Conservation (phyloP, 2,329 filamentous ascomycete genomes). For the Cyclaneusma minus region DNA sequence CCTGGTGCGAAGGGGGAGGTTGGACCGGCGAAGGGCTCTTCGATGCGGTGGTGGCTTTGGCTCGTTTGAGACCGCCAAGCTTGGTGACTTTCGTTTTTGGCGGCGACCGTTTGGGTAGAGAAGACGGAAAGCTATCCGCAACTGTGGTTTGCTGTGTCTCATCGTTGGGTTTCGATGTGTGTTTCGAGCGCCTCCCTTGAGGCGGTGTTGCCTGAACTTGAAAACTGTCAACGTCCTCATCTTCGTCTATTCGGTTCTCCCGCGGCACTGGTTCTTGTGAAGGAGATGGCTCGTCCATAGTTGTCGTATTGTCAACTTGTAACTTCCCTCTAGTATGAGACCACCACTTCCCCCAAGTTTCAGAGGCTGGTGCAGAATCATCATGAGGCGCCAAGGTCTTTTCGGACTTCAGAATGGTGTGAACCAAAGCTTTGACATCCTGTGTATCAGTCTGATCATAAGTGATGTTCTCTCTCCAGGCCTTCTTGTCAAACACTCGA, state of each 20-base stretch:
- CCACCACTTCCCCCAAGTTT: too few species aligned
- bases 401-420: too few species aligned
- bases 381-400: too few species aligned
- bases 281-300: too few species aligned
- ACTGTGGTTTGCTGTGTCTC: conserved; percentile 11
- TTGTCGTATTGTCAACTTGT: too few species aligned
- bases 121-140: conserved; percentile 12
- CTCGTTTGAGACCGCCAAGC: conserved; percentile 4
- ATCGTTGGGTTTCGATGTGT: conserved; percentile 1
- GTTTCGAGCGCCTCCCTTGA: conserved; percentile 2
- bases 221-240: conserved; percentile 14
- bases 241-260: too few species aligned
- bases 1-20: background rate
- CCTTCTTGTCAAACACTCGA: conserved; percentile 24
- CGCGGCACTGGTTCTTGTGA: too few species aligned
- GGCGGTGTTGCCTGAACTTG: conserved; percentile 17
- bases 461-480: conserved; percentile 10
- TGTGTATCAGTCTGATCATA: too few species aligned
- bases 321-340: too few species aligned
- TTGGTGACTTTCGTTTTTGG: conserved; percentile 5
- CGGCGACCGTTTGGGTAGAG: conserved; percentile 5
- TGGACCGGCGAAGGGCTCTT: background rate
- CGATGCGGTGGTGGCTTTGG: background rate
- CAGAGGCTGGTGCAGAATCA: too few species aligned
- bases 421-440: too few species aligned